Base-by-base conservation (phyloP, 2,329 filamentous ascomycete genomes). In the Ophiostoma novo-ulmi region DNA sequence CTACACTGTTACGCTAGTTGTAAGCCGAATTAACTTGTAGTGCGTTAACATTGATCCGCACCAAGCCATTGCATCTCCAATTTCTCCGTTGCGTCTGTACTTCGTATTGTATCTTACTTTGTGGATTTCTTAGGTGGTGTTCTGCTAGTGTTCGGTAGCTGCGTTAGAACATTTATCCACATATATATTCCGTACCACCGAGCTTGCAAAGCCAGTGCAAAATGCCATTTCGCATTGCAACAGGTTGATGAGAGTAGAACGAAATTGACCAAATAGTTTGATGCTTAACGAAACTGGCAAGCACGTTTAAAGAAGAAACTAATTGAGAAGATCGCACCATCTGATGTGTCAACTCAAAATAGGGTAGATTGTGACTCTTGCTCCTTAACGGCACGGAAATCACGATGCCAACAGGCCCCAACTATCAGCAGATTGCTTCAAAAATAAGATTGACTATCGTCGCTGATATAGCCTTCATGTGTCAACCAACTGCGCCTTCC, bases 111-210 rank as follows among this genome's bases (percentile, higher is more conserved):
- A 26, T 26, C n/a, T n/a, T 26, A 17, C 39, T 13, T 17, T 44
- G 39, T 17, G 13, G 52, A 13, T 5, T 58, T 58, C 8, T 58
- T 58, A 11, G 17, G n/a, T 58, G 10, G 52, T 55, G n/a, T 5
- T 58, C 13, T 58, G 11, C 17, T 22, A 58, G 52, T 55, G 20
- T 14, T 31, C 8, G 52, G 52, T 22, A 58, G 26, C n/a, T 58
- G 22, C 17, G 58, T 63, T 17, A 58, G 26, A 63, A 63, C 58
- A 35, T 63, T 63, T 63, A 63, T 63, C 58, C 58, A 63, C 58
- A 63, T 63, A 31, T 35, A 63, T 63, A 35, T 63, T 36, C 58
- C 58, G 58, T 58, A 13, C 44, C 10, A 13, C 31, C 31, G 31
- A 31, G 31, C 31, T 31, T 31, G 31, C 31, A 31, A 31, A 31